phyloP scores from a whole-genome alignment of 208 protist genomes.

The Trypanosoma brucei region DNA sequence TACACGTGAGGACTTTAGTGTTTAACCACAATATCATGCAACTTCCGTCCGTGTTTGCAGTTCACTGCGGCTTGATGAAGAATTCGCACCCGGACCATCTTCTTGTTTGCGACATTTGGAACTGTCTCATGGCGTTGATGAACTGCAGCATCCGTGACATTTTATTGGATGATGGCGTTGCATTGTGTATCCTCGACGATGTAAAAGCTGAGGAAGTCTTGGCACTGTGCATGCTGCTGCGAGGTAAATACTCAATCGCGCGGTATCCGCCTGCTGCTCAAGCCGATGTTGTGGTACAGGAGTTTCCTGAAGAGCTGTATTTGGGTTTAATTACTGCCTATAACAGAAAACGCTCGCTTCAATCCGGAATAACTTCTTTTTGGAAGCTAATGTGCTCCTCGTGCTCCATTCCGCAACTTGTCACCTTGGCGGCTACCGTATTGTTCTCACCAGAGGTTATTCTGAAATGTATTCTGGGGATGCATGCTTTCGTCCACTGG shows the following conservation, averaged over 20 bases:
- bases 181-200: constrained; percentile 1
- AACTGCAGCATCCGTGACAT: constrained; percentile 1
- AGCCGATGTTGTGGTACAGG: constrained; percentile 1
- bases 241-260: constrained; percentile 14
- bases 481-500: constrained; percentile 16
- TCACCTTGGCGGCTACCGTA: constrained; percentile 6
- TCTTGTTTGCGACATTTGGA: constrained; percentile 24
- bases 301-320: constrained; percentile 22
- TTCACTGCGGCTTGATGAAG: constrained; percentile 12
- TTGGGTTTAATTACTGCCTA: neutral
- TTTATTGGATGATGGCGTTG: neutral
- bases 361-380: constrained; percentile 16
- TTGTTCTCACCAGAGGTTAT: constrained; percentile 19
- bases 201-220: constrained; percentile 9
- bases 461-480: constrained; percentile 1
- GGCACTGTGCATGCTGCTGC: constrained; percentile 12
- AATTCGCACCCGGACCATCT: constrained; percentile 13
- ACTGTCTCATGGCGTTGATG: constrained; percentile 16
- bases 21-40: constrained; percentile 12
- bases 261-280: neutral
- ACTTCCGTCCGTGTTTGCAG: constrained; percentile 9
- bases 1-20: constrained; percentile 16
- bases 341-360: constrained; percentile 6
- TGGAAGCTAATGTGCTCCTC: constrained; percentile 10
- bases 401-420: constrained; percentile 11